Base-by-base conservation (phyloP, 768 basidiomycete genomes). In the Leccinum sublutescens region DNA sequence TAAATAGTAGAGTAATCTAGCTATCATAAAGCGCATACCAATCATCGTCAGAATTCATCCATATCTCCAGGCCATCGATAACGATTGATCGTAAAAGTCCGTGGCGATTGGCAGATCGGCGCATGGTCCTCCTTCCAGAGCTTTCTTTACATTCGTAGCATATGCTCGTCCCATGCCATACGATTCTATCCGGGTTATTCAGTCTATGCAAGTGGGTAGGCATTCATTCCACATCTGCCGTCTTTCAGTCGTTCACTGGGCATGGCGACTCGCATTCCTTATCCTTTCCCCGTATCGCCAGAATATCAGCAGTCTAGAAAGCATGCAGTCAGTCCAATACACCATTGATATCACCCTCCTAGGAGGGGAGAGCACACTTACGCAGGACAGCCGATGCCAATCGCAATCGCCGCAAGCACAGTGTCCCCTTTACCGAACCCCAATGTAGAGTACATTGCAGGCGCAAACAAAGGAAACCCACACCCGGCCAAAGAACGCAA, bases 391-490 rank as follows among this genome's bases (percentile, higher is more conserved):
- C 88, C 88, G 14, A 91, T 70, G 1, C 70, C 79, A 55, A 91
- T 82, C 2, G 85, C 77, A 2, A 81, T 62, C 9, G 68, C 78
- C 0, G 88, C 88, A 6, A 92, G 77, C 3, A 91, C 76, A 0
- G 88, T 87, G 61, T 85, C 73, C 8, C 86, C 87, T 60, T 85
- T 87, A 0, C 89, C 90, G 57, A 86, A 87, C 4, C 88, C 90
- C 0, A 91, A 75, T 14, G 76, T 74, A 1, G 75, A 69, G 71
- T 82, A 91, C 83, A 91, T 87, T 38, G 80, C 75, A 19, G 86
- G 84, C 3, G 85, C 87, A 63, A 92, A 92, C n/a, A 92, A 73
- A 2, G 90, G 91, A 67, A 93, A 91, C 1, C 80, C 84, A 55
- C 89, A 91, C 0, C 90, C 90, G 1, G 83, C 82, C 0, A 89